Base-by-base conservation (phyloP, 306 rosid species). In the Cucurbita maxima region DNA sequence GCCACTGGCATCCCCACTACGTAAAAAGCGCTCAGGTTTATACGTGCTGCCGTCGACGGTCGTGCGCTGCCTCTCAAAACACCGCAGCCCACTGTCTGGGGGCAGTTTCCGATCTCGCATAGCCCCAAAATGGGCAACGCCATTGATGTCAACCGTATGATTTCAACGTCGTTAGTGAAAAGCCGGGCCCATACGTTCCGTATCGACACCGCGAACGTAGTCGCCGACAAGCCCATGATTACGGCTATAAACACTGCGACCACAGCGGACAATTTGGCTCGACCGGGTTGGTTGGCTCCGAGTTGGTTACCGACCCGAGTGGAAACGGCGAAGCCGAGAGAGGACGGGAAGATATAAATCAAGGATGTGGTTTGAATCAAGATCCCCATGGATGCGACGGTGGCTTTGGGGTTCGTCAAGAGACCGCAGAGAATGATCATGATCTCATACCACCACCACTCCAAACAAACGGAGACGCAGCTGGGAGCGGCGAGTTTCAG, bases 391-490 rank as follows among this genome's bases (percentile, higher is more conserved):
- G 98, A 83, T 0, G 98, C 97, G 4, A 94, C 97, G 9, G 89
- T 83, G 9, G 97, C 86, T 10, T 72, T 89, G 78, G 98, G 97
- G 83, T 87, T 88, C 76, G 84, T 81, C 0, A 94, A 22, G 0
- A 94, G 55, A 3, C 98, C 98, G 15, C 98, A 90, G 3, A 94
- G 18, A 8, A 94, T 81, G 68, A 90, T 90, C 93, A 94, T 87
- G 86, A 94, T 90, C 88, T 94, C 98, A 69, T 94, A 94, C 98
- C 98, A 94, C 98, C 98, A 94, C 98, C 98, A 94, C 54, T 94
- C 98, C 71, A 94, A 59, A 47, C 98, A 94, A 25, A 94, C 98
- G 0, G 98, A 94, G 2, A 86, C 89, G 36, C 98, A 94, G 75
- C 97, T 94, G 36, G 98, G 98, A 34, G 84, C 87, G 0, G 98